Evolutionary conservation across 495 filamentous ascomycete species (phyloP).

Genomic region (Trypethelium eluteriae): DNA sequence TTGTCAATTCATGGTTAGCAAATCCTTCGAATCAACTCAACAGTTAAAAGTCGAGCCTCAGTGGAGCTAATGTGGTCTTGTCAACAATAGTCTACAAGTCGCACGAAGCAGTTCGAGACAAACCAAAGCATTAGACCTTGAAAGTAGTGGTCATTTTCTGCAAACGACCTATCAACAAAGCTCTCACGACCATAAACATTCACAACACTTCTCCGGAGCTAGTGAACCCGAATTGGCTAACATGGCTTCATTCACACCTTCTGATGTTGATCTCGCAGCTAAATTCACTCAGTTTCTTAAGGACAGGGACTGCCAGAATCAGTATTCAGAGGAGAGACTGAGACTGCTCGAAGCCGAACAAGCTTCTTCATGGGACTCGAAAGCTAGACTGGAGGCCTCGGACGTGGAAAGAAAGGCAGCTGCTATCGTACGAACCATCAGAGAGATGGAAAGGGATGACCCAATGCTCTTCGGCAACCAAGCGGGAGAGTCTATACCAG

Average conservation of each 20-base stretch:
- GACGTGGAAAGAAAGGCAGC: conserved; percentile 23
- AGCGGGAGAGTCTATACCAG: conserved; percentile 31
- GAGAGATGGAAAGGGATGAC: conserved; percentile 32
- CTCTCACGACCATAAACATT: not conserved
- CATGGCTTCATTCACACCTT: not conserved
- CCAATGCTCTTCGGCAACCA: conserved; percentile 31
- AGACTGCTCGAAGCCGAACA: conserved; percentile 24
- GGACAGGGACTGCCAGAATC: not conserved
- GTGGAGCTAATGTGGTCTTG: not conserved
- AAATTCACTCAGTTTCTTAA: not conserved
- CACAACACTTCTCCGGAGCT: not conserved
- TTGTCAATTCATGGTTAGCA: conserved; percentile 3
- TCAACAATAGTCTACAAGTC: not conserved
- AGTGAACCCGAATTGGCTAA: not conserved
- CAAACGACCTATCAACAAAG: not conserved
- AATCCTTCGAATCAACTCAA: not conserved
- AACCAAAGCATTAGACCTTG: not conserved
- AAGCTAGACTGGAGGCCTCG: conserved; percentile 21
- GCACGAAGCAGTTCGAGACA: not conserved
- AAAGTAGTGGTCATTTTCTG: not conserved
- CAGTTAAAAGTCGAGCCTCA: not conserved
- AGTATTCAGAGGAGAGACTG: conserved; percentile 3
- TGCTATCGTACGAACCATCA: conserved; percentile 27
- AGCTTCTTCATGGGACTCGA: conserved; percentile 23
- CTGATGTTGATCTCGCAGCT: not conserved